Evolutionary conservation across 208 protist species (phyloP), one percentile per base, ranked within the genome.

Genomic region (Leishmania lainsoni): DNA sequence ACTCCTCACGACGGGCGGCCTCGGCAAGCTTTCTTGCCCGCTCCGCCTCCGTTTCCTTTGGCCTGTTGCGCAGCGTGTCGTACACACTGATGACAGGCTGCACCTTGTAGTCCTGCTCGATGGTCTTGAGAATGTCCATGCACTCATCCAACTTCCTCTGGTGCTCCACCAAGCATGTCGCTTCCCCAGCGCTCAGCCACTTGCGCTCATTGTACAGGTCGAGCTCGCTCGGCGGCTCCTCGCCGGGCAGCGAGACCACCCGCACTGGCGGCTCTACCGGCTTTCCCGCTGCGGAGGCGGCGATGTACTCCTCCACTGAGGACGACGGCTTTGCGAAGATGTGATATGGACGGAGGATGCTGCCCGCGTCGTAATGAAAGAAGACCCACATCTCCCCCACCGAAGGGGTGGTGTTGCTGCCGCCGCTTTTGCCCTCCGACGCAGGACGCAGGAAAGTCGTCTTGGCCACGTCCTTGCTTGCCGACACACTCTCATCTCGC

Each of bases 11-110:
- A 5, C 87, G 81, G n/a, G 83, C 80, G 54, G 85, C 87, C 73
- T 97, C 95, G 14, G 94, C 94, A 3, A 95, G 81, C 81, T 87
- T 91, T 77, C 83, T 83, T 49, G 90, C 90, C 8, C 89, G 87
- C 79, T 96, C 94, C 39, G 87, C 87, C 83, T 98, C 94, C 51
- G 92, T 94, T 79, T 97, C 95, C 63, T 86, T 91, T 14, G 94
- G 92, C 5, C 92, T 91, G 68, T 98, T 98, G 79, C 95, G 94
- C 76, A 98, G 88, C 20, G 94, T 97, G 83, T 98, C 95, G 87
- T 96, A 97, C 32, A 84, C 79, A 70, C 92, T 96, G 5, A 96
- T 75, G 3, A 93, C 59, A 16, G 83, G 68, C 17, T 81, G 63
- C 39, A 91, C 86, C 51, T 89, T 78, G 26, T 95, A 89, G 58